Evolutionary conservation across 108 stramenopile species (phyloP).

Genomic region (Cylindrotheca fusiformis): DNA sequence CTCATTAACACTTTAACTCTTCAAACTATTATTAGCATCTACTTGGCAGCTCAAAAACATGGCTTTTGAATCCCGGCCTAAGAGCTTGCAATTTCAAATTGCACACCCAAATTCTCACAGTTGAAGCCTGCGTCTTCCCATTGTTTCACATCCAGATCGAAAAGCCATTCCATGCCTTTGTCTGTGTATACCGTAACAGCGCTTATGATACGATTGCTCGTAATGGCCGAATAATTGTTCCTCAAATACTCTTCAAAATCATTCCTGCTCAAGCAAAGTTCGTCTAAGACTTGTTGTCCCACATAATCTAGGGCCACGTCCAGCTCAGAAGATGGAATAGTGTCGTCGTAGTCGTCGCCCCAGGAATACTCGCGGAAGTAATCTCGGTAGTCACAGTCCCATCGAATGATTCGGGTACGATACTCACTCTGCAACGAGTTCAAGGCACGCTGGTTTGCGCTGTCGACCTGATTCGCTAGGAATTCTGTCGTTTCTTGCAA

Average conservation of each 20-base stretch:
- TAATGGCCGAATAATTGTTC: too few relatives aligned
- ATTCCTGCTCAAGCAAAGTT: conserved; percentile 24
- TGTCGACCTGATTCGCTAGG: conserved; percentile 28
- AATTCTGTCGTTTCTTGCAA: conserved; percentile 14
- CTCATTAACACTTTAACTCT: too few relatives aligned
- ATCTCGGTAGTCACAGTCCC: conserved; percentile 38
- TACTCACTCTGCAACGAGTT: conserved; percentile 27
- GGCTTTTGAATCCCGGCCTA: too few relatives aligned
- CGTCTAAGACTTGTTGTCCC: conserved; percentile 28
- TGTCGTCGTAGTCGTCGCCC: conserved; percentile 6
- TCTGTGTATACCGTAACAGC: too few relatives aligned
- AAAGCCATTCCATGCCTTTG: too few relatives aligned
- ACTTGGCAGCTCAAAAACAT: too few relatives aligned
- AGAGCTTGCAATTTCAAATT: too few relatives aligned
- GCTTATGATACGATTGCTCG: too few relatives aligned
- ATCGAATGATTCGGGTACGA: conserved; percentile 14
- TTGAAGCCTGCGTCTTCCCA: too few relatives aligned
- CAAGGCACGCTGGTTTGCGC: conserved; percentile 11
- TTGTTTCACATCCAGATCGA: too few relatives aligned
- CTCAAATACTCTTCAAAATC: conserved; percentile 30
- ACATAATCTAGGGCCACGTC: conserved; percentile 19
- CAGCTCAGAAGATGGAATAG: conserved; percentile 13
- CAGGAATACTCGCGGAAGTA: conserved; percentile 22
- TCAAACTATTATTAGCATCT: too few relatives aligned
- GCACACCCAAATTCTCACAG: too few relatives aligned